Evolutionary conservation across 768 basidiomycete species (phyloP).

Genomic region (Boletus reticulatus): DNA sequence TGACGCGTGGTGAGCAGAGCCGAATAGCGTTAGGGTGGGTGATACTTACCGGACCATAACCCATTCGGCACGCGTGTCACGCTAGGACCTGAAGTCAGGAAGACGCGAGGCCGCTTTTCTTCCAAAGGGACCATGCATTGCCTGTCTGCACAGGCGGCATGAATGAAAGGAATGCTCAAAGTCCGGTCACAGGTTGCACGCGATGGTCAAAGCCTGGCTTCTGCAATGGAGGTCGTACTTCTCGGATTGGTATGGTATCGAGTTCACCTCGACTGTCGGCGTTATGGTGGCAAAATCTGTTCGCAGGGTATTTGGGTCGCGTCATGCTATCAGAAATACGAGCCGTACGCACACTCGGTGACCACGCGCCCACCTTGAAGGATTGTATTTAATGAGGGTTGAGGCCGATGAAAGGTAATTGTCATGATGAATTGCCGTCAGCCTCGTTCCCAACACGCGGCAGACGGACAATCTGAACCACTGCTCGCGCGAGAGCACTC

Average conservation of each 20-base stretch:
- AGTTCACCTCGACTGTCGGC: constrained; percentile 3
- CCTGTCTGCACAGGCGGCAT: constrained; percentile 27
- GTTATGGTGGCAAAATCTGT: constrained; percentile 1
- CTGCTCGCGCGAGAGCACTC: constrained; percentile 7
- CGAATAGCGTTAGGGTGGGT: constrained; percentile 24
- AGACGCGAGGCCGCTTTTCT: constrained; percentile 33
- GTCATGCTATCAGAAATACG: constrained; percentile 8
- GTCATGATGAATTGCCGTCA: constrained; percentile 26
- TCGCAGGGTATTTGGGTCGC: neutral
- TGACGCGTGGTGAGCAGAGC: constrained; percentile 26
- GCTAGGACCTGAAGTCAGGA: constrained; percentile 26
- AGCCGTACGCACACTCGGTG: constrained; percentile 6
- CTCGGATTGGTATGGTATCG: neutral
- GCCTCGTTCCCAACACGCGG: constrained; percentile 31
- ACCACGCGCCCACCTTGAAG: constrained; percentile 15
- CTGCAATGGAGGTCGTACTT: constrained; percentile 12
- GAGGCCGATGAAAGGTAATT: constrained; percentile 23
- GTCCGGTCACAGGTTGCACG: constrained; percentile 16
- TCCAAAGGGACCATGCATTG: constrained; percentile 26
- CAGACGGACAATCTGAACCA: constrained; percentile 17
- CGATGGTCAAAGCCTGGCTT: constrained; percentile 9
- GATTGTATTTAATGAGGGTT: constrained; percentile 18
- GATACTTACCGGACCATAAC: constrained; percentile 17
- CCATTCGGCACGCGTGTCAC: constrained; percentile 22
- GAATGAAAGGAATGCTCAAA: constrained; percentile 28